phyloP scores from a whole-genome alignment of 129 eudicot genomes.

The Smallanthus sonchifolius region DNA sequence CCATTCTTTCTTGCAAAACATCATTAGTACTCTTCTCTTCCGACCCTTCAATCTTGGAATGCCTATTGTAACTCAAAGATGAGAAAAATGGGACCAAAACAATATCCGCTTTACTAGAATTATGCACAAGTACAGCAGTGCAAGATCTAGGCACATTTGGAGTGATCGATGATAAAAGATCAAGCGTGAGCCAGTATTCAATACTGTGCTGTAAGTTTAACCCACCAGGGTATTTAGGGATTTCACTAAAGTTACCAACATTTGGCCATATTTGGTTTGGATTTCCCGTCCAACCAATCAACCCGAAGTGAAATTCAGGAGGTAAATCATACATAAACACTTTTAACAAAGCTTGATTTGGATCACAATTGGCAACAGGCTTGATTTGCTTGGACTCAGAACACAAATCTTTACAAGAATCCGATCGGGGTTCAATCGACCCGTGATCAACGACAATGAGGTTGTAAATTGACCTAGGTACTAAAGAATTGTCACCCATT shows the following conservation, averaged over 20 bases:
- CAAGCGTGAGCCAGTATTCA: slow-evolving; percentile 95
- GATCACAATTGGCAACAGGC: slow-evolving; percentile 14
- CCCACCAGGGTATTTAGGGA: slow-evolving; percentile 86
- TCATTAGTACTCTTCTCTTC: slow-evolving; percentile 45
- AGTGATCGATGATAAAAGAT: slow-evolving; percentile 64
- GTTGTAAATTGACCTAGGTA: slow-evolving; percentile 51
- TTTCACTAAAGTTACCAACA: slow-evolving; percentile 38
- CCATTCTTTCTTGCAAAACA: slow-evolving; percentile 64
- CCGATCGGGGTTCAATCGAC: slow-evolving; percentile 18
- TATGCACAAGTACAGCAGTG: slow-evolving; percentile 53
- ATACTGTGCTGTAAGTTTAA: slow-evolving; percentile 81
- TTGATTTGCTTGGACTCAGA: neutral
- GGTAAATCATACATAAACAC: slow-evolving; percentile 90
- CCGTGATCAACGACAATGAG: slow-evolving; percentile 37
- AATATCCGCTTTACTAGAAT: slow-evolving; percentile 76
- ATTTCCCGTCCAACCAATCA: slow-evolving; percentile 66
- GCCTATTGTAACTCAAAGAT: slow-evolving; percentile 78
- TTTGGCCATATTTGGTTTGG: slow-evolving; percentile 66
- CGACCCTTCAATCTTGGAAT: slow-evolving; percentile 49
- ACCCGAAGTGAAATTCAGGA: slow-evolving; percentile 78
- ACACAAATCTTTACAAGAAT: slow-evolving; percentile 14
- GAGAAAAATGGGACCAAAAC: slow-evolving; percentile 85
- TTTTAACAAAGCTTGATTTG: slow-evolving; percentile 39
- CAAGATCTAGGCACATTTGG: slow-evolving; percentile 57
- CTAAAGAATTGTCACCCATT: slow-evolving; percentile 40